Evolutionary conservation across 169 alveolate genomes (phyloP), one percentile per base, ranked within the genome.

Genomic region (Plasmodium gonderi): DNA sequence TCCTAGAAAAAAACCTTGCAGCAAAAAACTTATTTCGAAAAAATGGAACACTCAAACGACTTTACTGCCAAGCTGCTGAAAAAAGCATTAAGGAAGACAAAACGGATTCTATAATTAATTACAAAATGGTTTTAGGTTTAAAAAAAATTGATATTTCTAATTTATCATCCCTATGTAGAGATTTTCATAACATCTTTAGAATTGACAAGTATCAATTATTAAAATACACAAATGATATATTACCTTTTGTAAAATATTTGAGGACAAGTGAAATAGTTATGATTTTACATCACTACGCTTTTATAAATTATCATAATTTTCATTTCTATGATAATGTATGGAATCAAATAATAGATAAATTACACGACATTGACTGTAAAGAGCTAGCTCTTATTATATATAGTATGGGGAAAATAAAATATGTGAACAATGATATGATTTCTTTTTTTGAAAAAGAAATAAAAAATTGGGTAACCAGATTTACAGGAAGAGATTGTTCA

Each of bases 391-490:
- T 90, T 2, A 64, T 90, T 31, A 64, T 90, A 44, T 90, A 90
- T 69, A 90, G 94, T 72, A 90, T 90, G 94, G 94, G 94, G 20
- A 90, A 90, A 69, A 90, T 90, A 64, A 90, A 90, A 72, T 90
- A 90, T 69, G 40, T 47, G n/a, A 90, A 90, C 54, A 90, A 77
- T 36, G 91, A 90, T 33, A 90, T 90, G 91, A 51, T 90, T 33
- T 29, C 44, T 12, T 79, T 90, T 78, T 90, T 90, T 69, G 82
- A 78, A 64, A 90, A 79, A n/a, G 94, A 90, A 78, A 90, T 90
- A 77, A 77, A 90, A 64, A 90, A 90, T 20, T 90, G 94, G 94
- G 14, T 44, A 69, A 20, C 1, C 8, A 90, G 51, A 78, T 90
- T 90, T 23, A 90, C 65, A 42, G 94, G 94, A 29, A 77, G 94